Conservation (phyloP, 306 rosid species). For the Gynostemma pentaphyllum region DNA sequence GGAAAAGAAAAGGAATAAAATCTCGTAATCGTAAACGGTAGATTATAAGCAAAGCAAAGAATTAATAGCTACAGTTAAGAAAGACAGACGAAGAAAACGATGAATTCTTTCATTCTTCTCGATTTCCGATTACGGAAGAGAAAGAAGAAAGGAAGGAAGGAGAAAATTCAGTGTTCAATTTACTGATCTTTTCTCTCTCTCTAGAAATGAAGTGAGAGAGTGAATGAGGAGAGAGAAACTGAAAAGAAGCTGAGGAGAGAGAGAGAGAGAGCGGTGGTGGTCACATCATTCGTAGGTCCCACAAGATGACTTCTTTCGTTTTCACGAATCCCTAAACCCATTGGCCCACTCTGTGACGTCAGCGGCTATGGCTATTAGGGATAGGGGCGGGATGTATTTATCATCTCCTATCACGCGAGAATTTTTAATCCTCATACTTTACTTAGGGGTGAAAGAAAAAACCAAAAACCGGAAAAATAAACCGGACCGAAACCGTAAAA, state of each 20-base stretch:
- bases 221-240: not conserved
- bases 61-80: slow-evolving; percentile 20
- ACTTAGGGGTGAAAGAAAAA: too few relatives aligned
- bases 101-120: slow-evolving; percentile 15
- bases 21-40: slow-evolving; percentile 20
- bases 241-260: not conserved
- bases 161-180: too few relatives aligned
- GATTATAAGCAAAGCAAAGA: slow-evolving; percentile 68
- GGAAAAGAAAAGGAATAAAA: not conserved
- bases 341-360: slow-evolving; percentile 8
- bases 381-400: too few relatives aligned
- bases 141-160: not conserved
- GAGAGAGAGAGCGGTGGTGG: slow-evolving; percentile 10
- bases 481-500: too few relatives aligned
- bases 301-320: slow-evolving; percentile 21
- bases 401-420: too few relatives aligned
- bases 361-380: slow-evolving; percentile 21
- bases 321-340: slow-evolving; percentile 48
- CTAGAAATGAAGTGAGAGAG: too few relatives aligned
- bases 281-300: slow-evolving; percentile 22
- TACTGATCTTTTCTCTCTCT: too few relatives aligned
- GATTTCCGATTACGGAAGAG: not conserved
- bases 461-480: too few relatives aligned
- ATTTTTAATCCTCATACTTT: too few relatives aligned
- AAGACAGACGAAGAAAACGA: slow-evolving; percentile 8